Conservation (phyloP, 2,329 filamentous ascomycete genomes). For the Lecanosticta acicola region DNA sequence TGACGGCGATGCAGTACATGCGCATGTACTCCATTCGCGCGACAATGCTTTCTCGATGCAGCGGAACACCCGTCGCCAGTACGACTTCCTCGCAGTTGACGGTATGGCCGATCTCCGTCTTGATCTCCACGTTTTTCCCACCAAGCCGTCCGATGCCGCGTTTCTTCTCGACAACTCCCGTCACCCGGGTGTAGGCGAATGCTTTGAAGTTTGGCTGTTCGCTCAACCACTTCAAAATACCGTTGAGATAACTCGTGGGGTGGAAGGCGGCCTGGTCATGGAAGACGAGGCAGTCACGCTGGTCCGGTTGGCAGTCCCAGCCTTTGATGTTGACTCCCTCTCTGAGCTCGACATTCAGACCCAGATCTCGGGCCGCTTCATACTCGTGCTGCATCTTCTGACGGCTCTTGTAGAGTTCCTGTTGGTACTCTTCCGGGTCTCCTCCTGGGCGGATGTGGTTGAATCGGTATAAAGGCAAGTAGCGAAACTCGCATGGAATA, state of each 20-base stretch:
- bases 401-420: no score
- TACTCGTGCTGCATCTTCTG: conserved; percentile 44
- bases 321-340: conserved; percentile 46
- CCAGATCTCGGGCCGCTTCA: conserved; percentile 40
- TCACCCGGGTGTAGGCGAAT: conserved; percentile 48
- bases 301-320: conserved; percentile 48
- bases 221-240: conserved; percentile 48
- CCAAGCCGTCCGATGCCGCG: conserved; percentile 42
- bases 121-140: conserved; percentile 43
- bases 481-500: conserved; percentile 54
- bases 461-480: conserved; percentile 46
- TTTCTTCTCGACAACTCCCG: conserved; percentile 46
- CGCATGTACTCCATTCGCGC: conserved; percentile 50
- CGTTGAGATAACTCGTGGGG: conserved; percentile 52
- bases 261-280: conserved; percentile 51
- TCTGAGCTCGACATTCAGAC: conserved; percentile 40
- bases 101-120: conserved; percentile 44
- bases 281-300: conserved; percentile 48
- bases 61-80: conserved; percentile 51
- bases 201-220: conserved; percentile 50
- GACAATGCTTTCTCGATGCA: conserved; percentile 52
- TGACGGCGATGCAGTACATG: conserved; percentile 54
- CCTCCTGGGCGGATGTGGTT: conserved; percentile 45
- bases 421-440: conserved; percentile 36
- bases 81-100: conserved; percentile 47